Evolutionary conservation across 2,329 filamentous ascomycete species (phyloP).

Genomic region (Pseudogymnoascus sp.): DNA sequence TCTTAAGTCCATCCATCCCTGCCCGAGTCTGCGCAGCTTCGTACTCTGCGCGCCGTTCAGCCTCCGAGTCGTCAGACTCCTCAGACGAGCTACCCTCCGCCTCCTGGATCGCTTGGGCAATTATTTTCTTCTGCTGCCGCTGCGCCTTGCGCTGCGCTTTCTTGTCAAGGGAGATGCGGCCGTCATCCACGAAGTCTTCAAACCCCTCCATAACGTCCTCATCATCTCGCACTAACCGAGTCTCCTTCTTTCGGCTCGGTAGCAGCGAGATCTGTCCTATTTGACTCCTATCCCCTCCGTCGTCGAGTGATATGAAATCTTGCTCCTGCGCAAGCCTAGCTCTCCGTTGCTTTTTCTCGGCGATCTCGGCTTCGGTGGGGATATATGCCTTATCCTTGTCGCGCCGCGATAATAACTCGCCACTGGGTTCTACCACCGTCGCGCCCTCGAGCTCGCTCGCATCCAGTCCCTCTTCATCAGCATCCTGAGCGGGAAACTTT

Average conservation of each 20-base stretch:
- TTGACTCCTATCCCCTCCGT: constrained; percentile 39
- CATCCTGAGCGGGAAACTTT: constrained; percentile 37
- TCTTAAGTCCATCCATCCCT: constrained; percentile 68
- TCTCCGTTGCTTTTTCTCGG: constrained; percentile 82
- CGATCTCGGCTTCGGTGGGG: constrained; percentile 76
- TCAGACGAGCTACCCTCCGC: constrained; percentile 63
- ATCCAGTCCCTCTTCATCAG: constrained; percentile 49
- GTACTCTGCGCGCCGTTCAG: constrained; percentile 71
- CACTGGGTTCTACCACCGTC: constrained; percentile 49
- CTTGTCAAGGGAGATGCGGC: constrained; percentile 67
- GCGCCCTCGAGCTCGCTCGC: constrained; percentile 56
- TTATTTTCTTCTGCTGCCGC: constrained; percentile 62
- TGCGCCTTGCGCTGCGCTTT: constrained; percentile 70
- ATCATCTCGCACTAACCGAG: constrained; percentile 73
- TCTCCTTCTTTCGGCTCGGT: constrained; percentile 56
- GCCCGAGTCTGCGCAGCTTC: constrained; percentile 79
- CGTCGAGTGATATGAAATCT: constrained; percentile 59
- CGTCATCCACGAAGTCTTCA: constrained; percentile 84
- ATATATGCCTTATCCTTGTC: constrained; percentile 43
- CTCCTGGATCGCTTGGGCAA: constrained; percentile 74
- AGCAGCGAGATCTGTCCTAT: constrained; percentile 31
- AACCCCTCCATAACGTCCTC: constrained; percentile 92
- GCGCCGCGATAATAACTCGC: not conserved
- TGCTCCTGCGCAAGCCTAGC: constrained; percentile 71
- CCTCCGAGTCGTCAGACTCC: constrained; percentile 61